Base-by-base conservation (phyloP, 257 asterid species). In the Voacanga thouarsii region DNA sequence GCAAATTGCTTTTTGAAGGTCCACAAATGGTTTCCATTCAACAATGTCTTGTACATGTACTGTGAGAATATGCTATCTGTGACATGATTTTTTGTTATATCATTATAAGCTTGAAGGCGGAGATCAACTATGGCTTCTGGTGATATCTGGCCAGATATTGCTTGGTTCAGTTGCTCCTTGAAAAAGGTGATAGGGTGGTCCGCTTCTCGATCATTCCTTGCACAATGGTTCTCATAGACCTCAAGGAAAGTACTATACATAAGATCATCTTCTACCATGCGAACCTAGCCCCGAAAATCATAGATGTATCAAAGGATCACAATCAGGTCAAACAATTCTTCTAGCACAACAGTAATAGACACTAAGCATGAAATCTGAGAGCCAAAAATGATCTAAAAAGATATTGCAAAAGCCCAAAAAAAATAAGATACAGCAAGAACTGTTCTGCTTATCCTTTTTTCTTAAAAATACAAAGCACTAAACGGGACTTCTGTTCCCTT, bases 241-340 rank as follows among this genome's bases (percentile, higher is more conserved):
- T 96, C 98, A 24, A 96, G 95, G 85, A 93, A 92, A 78, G 98
- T 96, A 91, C 94, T 92, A 88, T 96, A 93, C 95, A 93, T 93
- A 70, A 96, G 83, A 89, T 96, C 99, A 80, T 96, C 99, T 84
- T 96, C 99, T 47, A 96, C 99, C 99, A 96, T 93, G 61, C 98
- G 98, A 49, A 96, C 99, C 99, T 95, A 83, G 30, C 61, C 10
- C 23, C 79, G 33, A 81, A 59, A 75, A 71, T 74, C 64, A 74
- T 30, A 75, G 55, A 75, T 18, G 47, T 53, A 33, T 72, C 55
- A 61, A 8, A 75, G 15, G 71, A 59, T 3, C 19, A 44, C 11
- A 68, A 67, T 55, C 49, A 33, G 37, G 65, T 64, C 39, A 30
- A 51, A 11, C 44, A 44, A 71, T 26, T 43, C 64, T 33, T 30